phyloP scores from a whole-genome alignment of 129 eudicot species.

The Artemisia argyi region DNA sequence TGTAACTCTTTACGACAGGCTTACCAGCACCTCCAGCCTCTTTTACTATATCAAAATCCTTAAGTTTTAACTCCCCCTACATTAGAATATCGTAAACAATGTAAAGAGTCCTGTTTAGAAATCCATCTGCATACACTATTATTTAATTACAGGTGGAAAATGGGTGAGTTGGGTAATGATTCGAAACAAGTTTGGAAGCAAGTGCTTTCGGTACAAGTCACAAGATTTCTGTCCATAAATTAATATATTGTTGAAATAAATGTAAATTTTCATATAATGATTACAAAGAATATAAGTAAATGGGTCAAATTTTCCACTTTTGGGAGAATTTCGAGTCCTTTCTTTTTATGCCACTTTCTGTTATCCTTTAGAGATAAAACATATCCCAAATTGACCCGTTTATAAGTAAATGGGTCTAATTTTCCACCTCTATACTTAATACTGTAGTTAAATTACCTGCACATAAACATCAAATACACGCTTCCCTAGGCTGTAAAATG shows the following conservation, averaged over 20 bases:
- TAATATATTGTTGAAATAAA: neutral
- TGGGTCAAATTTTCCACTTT: neutral
- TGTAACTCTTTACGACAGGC: conserved; percentile 58
- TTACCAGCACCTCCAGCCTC: conserved; percentile 80
- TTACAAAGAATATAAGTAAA: neutral
- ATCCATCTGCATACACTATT: conserved; percentile 11
- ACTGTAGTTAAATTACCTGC: conserved; percentile 62
- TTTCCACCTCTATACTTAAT: conserved; percentile 4
- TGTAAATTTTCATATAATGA: neutral
- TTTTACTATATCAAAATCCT: conserved; percentile 68
- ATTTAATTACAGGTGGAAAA: neutral
- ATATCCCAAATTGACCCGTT: neutral
- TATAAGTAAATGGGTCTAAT: neutral
- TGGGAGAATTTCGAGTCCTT: neutral
- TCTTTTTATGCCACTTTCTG: neutral
- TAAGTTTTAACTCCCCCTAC: conserved; percentile 65
- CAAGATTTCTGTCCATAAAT: neutral
- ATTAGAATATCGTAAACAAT: conserved; percentile 15
- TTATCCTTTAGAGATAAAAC: neutral
- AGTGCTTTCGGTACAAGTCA: neutral
- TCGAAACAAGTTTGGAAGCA: neutral
- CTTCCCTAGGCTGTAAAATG: conserved; percentile 74
- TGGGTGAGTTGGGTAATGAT: neutral
- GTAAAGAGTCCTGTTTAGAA: conserved; percentile 1
- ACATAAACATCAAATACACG: conserved; percentile 80